These are phyloP conservation scores for Suillus variegatus DNA, from an alignment of 768 basidiomycete genomes.

Conservation along the genomic window DNA sequence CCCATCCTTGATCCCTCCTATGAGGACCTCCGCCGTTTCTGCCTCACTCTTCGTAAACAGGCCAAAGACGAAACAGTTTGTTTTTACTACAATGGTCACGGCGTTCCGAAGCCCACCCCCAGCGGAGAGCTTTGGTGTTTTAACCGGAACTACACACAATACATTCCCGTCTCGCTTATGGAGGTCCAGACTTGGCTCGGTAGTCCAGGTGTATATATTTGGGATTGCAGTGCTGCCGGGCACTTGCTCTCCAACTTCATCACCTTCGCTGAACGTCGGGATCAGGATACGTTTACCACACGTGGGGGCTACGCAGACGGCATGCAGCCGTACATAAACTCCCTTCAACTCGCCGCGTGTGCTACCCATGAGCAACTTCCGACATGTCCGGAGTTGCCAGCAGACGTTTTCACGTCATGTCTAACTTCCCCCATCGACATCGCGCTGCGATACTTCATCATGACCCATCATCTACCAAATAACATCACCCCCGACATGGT, in stretches of 20 bases:
- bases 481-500: constrained; percentile 87
- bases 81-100: constrained; percentile 98
- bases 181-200: constrained; percentile 95
- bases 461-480: constrained; percentile 83
- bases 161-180: constrained; percentile 93
- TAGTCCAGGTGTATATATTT: constrained; percentile 94
- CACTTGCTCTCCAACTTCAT: constrained; percentile 91
- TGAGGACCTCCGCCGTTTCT: constrained; percentile 90
- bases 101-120: constrained; percentile 94
- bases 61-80: constrained; percentile 93
- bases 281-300: constrained; percentile 59
- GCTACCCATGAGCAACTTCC: constrained; percentile 89
- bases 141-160: constrained; percentile 96
- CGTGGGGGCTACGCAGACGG: constrained; percentile 63
- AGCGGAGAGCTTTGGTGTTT: constrained; percentile 99
- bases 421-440: constrained; percentile 98
- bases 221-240: constrained; percentile 99
- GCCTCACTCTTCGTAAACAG: constrained; percentile 76
- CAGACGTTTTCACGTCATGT: constrained; percentile 96
- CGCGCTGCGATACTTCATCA: constrained; percentile 90
- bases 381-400: constrained; percentile 94
- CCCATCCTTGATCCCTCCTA: constrained; percentile 93
- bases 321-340: constrained; percentile 75
- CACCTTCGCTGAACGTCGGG: constrained; percentile 70
- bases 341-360: constrained; percentile 95